Evolutionary conservation across 176 grass and related monocot genomes (phyloP).

Genomic region (Puccinellia tenuiflora): DNA sequence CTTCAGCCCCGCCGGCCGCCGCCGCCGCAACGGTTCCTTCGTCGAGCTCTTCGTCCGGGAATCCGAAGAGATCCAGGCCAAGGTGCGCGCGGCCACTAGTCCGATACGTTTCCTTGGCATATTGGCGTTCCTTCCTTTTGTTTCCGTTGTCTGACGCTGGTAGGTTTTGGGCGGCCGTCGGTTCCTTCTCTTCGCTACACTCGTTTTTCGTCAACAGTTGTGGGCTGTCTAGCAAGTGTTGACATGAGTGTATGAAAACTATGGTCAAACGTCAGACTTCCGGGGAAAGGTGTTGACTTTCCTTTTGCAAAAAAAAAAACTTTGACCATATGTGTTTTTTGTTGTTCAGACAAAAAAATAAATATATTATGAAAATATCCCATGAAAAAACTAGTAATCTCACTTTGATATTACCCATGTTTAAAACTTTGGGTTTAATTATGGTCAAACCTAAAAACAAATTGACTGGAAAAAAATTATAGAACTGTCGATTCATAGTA

Average conservation of each 20-base stretch:
- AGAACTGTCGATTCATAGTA: too few species aligned
- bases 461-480: neutral
- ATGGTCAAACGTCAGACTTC: neutral
- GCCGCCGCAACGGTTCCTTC: slow-evolving; percentile 20
- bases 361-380: neutral
- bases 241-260: slow-evolving; percentile 14
- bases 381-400: neutral
- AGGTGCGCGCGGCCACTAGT: slow-evolving; percentile 13
- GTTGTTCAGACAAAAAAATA: neutral
- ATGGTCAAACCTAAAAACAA: neutral
- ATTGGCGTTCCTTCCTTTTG: neutral
- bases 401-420: neutral
- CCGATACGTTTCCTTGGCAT: neutral
- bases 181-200: neutral
- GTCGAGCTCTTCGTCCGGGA: slow-evolving; percentile 52
- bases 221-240: slow-evolving; percentile 1
- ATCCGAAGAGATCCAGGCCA: slow-evolving; percentile 56
- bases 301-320: too few species aligned
- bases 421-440: neutral
- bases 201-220: neutral
- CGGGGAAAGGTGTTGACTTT: neutral
- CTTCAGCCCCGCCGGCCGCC: neutral
- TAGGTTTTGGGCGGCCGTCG: too few species aligned
- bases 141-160: neutral
- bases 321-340: too few species aligned